Percentiles rank a stretch among this genome's conserved stretches.
Evolutionary conservation across 495 filamentous ascomycete species (phyloP).

Genomic region (Cudoniella acicularis): DNA sequence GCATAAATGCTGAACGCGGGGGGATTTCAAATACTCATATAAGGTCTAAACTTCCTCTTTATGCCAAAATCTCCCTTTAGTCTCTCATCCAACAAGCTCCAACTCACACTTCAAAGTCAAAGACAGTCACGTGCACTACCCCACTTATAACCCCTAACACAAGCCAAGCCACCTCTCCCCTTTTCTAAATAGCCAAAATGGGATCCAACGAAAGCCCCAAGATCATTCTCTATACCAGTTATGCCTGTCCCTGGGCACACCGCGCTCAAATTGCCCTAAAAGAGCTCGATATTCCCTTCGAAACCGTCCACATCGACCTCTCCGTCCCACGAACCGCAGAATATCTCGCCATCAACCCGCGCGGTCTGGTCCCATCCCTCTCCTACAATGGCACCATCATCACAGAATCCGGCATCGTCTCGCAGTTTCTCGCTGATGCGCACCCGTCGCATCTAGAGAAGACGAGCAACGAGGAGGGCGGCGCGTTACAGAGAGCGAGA

Average conservation of each 20-base stretch:
- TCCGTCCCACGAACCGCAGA: conserved; percentile 68
- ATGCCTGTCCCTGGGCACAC: conserved; percentile 76
- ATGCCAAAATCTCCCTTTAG: neutral
- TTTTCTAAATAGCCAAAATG: conserved; percentile 23
- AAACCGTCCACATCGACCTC: conserved; percentile 80
- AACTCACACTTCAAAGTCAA: neutral
- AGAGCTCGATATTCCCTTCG: conserved; percentile 68
- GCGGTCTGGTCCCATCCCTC: conserved; percentile 74
- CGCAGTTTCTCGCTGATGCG: conserved; percentile 63
- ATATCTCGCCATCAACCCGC: conserved; percentile 83
- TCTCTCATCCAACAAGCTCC: neutral
- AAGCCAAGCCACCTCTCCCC: neutral
- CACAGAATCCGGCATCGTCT: conserved; percentile 65
- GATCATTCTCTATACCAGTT: conserved; percentile 70
- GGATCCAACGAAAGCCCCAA: conserved; percentile 29
- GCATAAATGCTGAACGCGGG: no score
- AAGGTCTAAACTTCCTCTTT: neutral
- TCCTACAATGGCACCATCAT: conserved; percentile 70
- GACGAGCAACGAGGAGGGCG: conserved; percentile 35
- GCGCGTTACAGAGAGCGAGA: conserved; percentile 56
- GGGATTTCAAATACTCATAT: no score
- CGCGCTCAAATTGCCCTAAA: conserved; percentile 74
- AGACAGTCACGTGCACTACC: neutral
- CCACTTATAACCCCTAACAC: neutral
- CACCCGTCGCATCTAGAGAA: conserved; percentile 52